phyloP scores from a whole-genome alignment of 768 basidiomycete species.

The Rhodotorula babjevae region DNA sequence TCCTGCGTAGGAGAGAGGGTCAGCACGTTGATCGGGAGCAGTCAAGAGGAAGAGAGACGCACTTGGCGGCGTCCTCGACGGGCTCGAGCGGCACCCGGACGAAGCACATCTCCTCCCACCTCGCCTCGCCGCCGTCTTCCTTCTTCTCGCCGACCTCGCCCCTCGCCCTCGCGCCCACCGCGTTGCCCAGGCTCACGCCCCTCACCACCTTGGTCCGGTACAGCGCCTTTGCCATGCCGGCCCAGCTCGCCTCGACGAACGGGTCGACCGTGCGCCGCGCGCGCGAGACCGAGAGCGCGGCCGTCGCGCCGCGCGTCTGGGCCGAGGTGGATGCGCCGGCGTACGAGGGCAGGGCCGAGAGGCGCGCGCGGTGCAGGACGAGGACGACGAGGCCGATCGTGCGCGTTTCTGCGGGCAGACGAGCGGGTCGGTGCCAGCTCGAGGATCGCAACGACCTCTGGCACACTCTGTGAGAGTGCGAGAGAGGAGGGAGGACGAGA shows the following conservation, averaged over 20 bases:
- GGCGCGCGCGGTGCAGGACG: conserved; percentile 15
- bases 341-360: not conserved
- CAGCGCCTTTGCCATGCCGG: conserved; percentile 21
- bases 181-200: not conserved
- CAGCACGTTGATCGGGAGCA: too few relatives aligned
- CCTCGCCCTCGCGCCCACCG: not conserved
- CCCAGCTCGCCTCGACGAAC: conserved; percentile 20
- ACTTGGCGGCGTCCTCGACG: conserved; percentile 16
- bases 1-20: not conserved
- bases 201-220: not conserved
- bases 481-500: not conserved
- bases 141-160: not conserved
- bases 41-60: not conserved
- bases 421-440: too few relatives aligned
- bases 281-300: not conserved
- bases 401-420: conserved; percentile 8
- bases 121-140: conserved; percentile 3
- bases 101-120: conserved; percentile 34
- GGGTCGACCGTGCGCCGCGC: conserved; percentile 21
- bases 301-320: not conserved
- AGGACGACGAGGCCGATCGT: conserved; percentile 22
- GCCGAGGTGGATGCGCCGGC: not conserved
- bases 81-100: conserved; percentile 21
- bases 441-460: too few relatives aligned
- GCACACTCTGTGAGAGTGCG: not conserved